Conservation (phyloP, 371 early-diverging fungal genomes). For the Apophysomyces trapeziformis region DNA sequence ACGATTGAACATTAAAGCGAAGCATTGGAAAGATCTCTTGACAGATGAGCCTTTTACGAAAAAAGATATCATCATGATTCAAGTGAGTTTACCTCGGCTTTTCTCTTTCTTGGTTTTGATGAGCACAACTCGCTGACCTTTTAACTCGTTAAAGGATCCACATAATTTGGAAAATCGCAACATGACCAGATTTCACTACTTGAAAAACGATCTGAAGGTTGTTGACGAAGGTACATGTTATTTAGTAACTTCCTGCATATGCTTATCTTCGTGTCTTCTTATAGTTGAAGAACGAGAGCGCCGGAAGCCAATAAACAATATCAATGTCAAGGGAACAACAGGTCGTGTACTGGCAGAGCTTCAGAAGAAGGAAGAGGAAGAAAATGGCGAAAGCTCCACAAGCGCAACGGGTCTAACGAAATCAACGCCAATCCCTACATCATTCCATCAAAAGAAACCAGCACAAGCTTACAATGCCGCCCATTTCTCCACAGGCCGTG, state of each 20-base stretch:
- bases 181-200: conserved; percentile 73
- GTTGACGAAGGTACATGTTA: conserved; percentile 45
- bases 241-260: background rate
- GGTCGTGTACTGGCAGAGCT: conserved; percentile 63
- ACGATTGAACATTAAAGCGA: conserved; percentile 82
- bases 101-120: background rate
- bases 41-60: conserved; percentile 87
- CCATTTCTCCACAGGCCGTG: conserved; percentile 80
- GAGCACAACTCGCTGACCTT: background rate
- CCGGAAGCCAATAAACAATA: conserved; percentile 59
- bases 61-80: conserved; percentile 87
- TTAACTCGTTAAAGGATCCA: conserved; percentile 71
- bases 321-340: conserved; percentile 71
- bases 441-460: conserved; percentile 54
- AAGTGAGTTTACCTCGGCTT: conserved; percentile 39
- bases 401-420: conserved; percentile 22
- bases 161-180: conserved; percentile 75
- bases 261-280: background rate
- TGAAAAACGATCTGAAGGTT: conserved; percentile 70
- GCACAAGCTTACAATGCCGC: conserved; percentile 76
- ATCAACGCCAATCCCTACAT: conserved; percentile 21
- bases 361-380: conserved; percentile 41
- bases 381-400: conserved; percentile 29
- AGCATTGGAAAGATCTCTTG: conserved; percentile 86
- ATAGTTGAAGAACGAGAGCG: conserved; percentile 53